Evolutionary conservation across 2,329 filamentous ascomycete genomes (phyloP), one percentile per base, ranked within the genome.

Genomic region (Diplodia sapinea): DNA sequence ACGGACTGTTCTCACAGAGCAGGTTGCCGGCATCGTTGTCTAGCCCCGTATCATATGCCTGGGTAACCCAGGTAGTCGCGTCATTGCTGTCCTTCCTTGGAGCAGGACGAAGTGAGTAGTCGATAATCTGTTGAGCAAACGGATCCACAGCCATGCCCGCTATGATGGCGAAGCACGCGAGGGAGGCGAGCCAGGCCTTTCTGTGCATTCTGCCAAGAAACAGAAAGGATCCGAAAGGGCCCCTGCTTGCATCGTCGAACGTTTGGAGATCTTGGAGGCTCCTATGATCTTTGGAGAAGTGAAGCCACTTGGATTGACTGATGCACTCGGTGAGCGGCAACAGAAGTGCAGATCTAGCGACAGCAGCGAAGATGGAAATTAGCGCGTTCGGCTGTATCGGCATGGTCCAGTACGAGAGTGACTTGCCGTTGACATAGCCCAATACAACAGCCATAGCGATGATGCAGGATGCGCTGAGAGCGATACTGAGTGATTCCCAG

Each of bases 281-380:
- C 15, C 66, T 71, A 8, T 47, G 29, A 4, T 65, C 47, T 11
- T 67, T 50, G 6, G 67, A 40, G 64, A 75, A 76, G 61, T 75
- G 72, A 4, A 70, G 20, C 79, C 79, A 80, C 69, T 80, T 80
- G 36, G 77, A 68, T 66, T 80, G 79, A 49, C 73, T 72, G 38
- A 80, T 70, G 47, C 73, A 75, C 31, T 74, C 72, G 1, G 76
- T 72, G 17, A 77, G 66, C 4, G 74, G 71, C 5, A 78, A 69
- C 38, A 80, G 67, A 50, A 79, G 68, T 1, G 74, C 65, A 1
- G 75, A 67, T 61, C 78, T 79, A 5, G 65, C 70, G 13, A 77
- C 55, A 2, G 74, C 78, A 1, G 76, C 74, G 31, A 80, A 70
- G 65, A 79, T 65, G 2, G 78, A 72, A 12, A 81, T 72, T 9